A percentile compares a stretch with the other conserved stretches of the same genome.
Evolutionary conservation across 2,329 filamentous ascomycete species (phyloP).

Genomic region (Cryphonectria naterciae): DNA sequence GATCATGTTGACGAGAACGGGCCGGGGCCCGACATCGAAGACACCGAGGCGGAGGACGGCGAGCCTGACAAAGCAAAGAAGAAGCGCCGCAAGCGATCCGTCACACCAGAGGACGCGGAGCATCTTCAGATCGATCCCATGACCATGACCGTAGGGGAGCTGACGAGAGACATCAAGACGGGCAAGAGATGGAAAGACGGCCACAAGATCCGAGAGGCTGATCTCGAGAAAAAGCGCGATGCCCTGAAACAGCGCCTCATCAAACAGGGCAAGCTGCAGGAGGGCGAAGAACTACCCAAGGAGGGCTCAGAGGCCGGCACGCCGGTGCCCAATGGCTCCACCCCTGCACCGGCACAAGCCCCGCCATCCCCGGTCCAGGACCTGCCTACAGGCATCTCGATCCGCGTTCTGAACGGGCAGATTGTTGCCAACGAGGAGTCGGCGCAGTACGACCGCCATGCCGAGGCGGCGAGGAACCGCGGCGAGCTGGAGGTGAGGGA

Average conservation of each 20-base stretch:
- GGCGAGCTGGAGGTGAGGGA: constrained; percentile 66
- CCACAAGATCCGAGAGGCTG: constrained; percentile 73
- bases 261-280: constrained; percentile 24
- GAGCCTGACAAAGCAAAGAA: constrained; percentile 32
- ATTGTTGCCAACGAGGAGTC: constrained; percentile 73
- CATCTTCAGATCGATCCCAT: constrained; percentile 65
- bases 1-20: constrained; percentile 1
- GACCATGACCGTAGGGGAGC: constrained; percentile 71
- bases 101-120: constrained; percentile 68
- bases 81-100: constrained; percentile 47
- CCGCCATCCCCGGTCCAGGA: constrained; percentile 29
- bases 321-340: constrained; percentile 26
- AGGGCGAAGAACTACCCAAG: constrained; percentile 18
- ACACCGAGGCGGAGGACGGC: constrained; percentile 13
- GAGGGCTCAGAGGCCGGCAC: constrained; percentile 30
- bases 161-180: constrained; percentile 70
- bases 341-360: constrained; percentile 30
- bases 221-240: constrained; percentile 68
- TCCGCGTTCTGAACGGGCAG: constrained; percentile 71
- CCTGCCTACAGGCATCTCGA: constrained; percentile 34
- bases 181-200: constrained; percentile 54
- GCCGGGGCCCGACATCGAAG: constrained; percentile 24
- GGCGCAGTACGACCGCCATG: constrained; percentile 70
- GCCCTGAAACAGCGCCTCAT: constrained; percentile 29
- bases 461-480: constrained; percentile 57